A percentile compares a stretch with the other conserved stretches of the same genome.
phyloP scores from a whole-genome alignment of 2,329 filamentous ascomycete species.

The Fusarium oxysporum region DNA sequence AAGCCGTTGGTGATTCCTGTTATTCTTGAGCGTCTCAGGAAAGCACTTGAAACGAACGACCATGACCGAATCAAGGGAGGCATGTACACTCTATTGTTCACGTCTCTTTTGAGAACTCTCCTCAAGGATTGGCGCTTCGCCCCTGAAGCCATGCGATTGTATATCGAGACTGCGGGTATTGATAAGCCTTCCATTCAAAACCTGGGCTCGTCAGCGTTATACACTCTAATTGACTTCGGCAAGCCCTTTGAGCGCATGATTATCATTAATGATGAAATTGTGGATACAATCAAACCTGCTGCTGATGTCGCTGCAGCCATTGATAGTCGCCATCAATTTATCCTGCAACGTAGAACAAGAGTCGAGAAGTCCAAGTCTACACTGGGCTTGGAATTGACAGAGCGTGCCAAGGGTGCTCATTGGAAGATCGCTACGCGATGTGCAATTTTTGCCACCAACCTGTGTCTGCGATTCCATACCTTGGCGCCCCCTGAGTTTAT shows the following conservation, averaged over 20 bases:
- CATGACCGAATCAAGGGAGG: conserved; percentile 94
- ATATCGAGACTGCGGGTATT: conserved; percentile 88
- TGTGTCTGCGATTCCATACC: conserved; percentile 91
- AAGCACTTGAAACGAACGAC: conserved; percentile 82
- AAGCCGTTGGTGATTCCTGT: conserved; percentile 89
- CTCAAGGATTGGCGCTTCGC: conserved; percentile 95
- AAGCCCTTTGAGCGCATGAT: conserved; percentile 89
- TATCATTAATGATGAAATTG: conserved; percentile 76
- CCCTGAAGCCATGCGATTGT: conserved; percentile 87
- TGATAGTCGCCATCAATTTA: conserved; percentile 71
- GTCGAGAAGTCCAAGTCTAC: conserved; percentile 88
- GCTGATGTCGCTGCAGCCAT: conserved; percentile 73
- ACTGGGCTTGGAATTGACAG: conserved; percentile 83
- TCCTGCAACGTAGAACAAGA: conserved; percentile 77
- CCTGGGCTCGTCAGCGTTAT: conserved; percentile 82
- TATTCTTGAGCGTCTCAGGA: conserved; percentile 82
- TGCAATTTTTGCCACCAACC: conserved; percentile 88
- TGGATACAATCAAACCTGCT: conserved; percentile 77
- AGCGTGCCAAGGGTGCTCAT: conserved; percentile 81
- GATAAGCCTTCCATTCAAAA: conserved; percentile 96
- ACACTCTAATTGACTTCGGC: conserved; percentile 91
- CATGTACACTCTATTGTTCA: conserved; percentile 90
- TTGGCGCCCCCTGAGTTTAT: conserved; percentile 86
- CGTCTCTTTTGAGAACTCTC: conserved; percentile 87
- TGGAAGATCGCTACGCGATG: conserved; percentile 97